phyloP scores from a whole-genome alignment of 257 asterid genomes.

The Plantago major region DNA sequence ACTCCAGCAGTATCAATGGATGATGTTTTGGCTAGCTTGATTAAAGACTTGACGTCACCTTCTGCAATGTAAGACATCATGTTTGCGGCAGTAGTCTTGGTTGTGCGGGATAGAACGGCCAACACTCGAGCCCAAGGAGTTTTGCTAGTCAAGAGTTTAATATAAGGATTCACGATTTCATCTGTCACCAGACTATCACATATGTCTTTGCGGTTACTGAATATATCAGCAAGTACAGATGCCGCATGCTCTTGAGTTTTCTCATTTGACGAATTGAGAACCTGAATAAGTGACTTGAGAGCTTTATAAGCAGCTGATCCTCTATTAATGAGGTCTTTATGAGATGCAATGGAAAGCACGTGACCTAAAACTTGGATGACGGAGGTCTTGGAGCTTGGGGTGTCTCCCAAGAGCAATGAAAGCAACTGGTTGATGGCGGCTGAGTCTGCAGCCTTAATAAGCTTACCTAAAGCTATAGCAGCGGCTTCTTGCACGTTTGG shows the following conservation, averaged over 20 bases:
- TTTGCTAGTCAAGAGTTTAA: conserved; percentile 58
- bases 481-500: conserved; percentile 72
- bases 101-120: conserved; percentile 66
- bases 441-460: conserved; percentile 50
- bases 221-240: conserved; percentile 64
- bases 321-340: conserved; percentile 50
- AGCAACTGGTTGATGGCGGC: conserved; percentile 54
- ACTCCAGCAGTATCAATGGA: conserved; percentile 71
- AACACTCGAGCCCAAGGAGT: conserved; percentile 74
- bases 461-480: conserved; percentile 52
- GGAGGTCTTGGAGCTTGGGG: conserved; percentile 61
- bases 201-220: conserved; percentile 58
- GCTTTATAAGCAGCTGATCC: conserved; percentile 66
- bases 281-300: conserved; percentile 68
- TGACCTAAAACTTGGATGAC: conserved; percentile 74
- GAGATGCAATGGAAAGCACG: conserved; percentile 65
- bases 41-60: conserved; percentile 62
- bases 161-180: conserved; percentile 59
- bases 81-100: conserved; percentile 32
- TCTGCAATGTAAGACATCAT: conserved; percentile 59
- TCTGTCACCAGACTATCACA: conserved; percentile 64
- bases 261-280: conserved; percentile 70
- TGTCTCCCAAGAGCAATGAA: conserved; percentile 57
- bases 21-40: conserved; percentile 67
- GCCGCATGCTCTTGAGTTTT: conserved; percentile 69